These are phyloP conservation scores for Diaporthe longicolla DNA, from an alignment of 2,329 filamentous ascomycete species.

Conservation along the genomic window DNA sequence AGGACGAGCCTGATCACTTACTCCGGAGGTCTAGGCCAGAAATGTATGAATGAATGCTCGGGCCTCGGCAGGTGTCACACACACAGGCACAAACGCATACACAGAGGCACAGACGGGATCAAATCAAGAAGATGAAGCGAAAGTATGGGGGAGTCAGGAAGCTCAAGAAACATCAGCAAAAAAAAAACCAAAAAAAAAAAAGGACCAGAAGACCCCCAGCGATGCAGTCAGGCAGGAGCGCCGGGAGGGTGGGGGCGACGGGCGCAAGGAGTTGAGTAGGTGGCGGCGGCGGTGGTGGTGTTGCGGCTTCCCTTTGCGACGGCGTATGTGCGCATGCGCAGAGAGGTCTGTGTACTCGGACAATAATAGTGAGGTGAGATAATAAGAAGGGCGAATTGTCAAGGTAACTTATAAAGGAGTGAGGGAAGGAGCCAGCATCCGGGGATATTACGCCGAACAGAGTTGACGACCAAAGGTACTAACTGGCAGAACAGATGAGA, in stretches of 20 bases:
- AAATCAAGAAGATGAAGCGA: constrained; percentile 32
- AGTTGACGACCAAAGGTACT: constrained; percentile 2
- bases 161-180: not conserved
- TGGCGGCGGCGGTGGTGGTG: not conserved
- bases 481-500: not conserved
- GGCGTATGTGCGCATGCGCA: not conserved
- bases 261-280: constrained; percentile 7
- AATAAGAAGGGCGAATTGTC: not conserved
- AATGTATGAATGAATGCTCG: constrained; percentile 2
- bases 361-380: constrained; percentile 22
- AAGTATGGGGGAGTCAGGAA: constrained; percentile 10
- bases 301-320: not conserved
- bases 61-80: constrained; percentile 19
- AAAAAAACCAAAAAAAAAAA: not conserved
- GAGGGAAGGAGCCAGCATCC: constrained; percentile 16
- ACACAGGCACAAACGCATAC: not conserved
- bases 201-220: not conserved
- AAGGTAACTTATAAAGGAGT: not conserved
- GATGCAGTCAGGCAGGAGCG: constrained; percentile 18
- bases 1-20: constrained; percentile 11
- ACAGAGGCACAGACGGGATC: constrained; percentile 9
- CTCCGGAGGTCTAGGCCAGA: constrained; percentile 16
- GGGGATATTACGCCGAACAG: not conserved
- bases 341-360: not conserved
- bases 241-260: constrained; percentile 5